Conservation (phyloP, 2,329 filamentous ascomycete genomes). For the Claviceps quebecensis region DNA sequence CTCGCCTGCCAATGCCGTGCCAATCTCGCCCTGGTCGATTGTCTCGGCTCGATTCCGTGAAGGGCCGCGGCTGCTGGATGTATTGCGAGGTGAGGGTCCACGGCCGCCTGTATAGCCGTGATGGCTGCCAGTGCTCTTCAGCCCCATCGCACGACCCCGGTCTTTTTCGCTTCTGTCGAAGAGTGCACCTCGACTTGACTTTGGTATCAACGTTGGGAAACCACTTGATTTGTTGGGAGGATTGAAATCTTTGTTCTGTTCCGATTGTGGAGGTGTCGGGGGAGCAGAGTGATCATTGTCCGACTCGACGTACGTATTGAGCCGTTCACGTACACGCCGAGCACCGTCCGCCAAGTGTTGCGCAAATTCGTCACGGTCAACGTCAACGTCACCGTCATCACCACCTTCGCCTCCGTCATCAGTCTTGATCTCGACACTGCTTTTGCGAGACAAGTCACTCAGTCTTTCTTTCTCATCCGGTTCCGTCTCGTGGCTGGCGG, state of each 20-base stretch:
- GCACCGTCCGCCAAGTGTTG: conserved; percentile 58
- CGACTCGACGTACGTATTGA: conserved; percentile 54
- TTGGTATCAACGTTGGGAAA: conserved; percentile 49
- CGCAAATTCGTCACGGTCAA: conserved; percentile 56
- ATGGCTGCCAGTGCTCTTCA: conserved; percentile 48
- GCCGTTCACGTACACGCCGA: conserved; percentile 56
- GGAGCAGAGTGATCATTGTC: conserved; percentile 30
- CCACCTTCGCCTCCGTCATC: conserved; percentile 40
- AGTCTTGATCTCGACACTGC: background rate
- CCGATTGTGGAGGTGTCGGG: conserved; percentile 19
- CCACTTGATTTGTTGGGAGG: conserved; percentile 37
- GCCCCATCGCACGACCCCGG: conserved; percentile 35
- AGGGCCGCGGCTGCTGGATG: conserved; percentile 9
- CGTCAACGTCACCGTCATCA: conserved; percentile 31
- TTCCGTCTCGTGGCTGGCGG: conserved; percentile 22
- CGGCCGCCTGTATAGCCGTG: conserved; percentile 23
- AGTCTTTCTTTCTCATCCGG: background rate
- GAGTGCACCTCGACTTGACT: conserved; percentile 55
- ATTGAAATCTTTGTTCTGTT: conserved; percentile 18
- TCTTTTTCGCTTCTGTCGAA: conserved; percentile 30
- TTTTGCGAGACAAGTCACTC: background rate
- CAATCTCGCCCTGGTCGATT: background rate
- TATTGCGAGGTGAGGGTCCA: conserved; percentile 25
- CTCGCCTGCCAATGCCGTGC: conserved; percentile 22
- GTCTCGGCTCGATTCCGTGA: background rate